Evolutionary conservation across 768 basidiomycete genomes (phyloP), one percentile per base, ranked within the genome.

Genomic region (Lentinula boryana): DNA sequence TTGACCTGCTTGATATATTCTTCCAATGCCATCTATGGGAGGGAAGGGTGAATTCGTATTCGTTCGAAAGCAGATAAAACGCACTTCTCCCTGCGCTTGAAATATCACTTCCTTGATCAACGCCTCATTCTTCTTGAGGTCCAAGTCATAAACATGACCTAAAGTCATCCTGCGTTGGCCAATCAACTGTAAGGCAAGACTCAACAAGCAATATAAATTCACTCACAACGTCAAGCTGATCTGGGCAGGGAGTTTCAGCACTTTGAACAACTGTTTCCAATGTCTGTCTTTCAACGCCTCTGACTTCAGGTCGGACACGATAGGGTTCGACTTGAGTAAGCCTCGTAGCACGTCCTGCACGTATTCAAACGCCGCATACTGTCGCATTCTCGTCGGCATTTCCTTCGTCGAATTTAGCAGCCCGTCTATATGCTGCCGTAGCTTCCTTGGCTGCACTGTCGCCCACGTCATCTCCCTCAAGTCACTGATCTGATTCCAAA

Each of bases 331-430:
- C 76, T 97, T 98, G 65, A 98, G 81, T 52, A 95, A 78, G 12
- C 87, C 84, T 49, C 89, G 84, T 58, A 99, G 79, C 21, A 88
- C 82, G 46, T 99, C 96, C 69, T 98, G 95, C 2, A 98, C 94
- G 71, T 92, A 95, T 78, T 98, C 97, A 69, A 98, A 99, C 0
- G 97, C 97, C 8, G 95, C 93, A 72, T 99, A 99, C 70, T 99
- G 97, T 57, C 97, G 84, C 97, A 98, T 99, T 63, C 95, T 82
- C 40, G 93, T 96, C 1, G 97, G 97, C 96, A 99, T 98, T 52
- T 98, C 96, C 76, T 95, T 93, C 23, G 96, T 98, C n/a, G 93
- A 93, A 27, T 84, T 79, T 56, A 98, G 74, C 50, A 98, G 80
- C n/a, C 84, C 86, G 67, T 99, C 96, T 58, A 99, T 87, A 64